phyloP scores from a whole-genome alignment of 768 basidiomycete species.

The Boletus sp. region DNA sequence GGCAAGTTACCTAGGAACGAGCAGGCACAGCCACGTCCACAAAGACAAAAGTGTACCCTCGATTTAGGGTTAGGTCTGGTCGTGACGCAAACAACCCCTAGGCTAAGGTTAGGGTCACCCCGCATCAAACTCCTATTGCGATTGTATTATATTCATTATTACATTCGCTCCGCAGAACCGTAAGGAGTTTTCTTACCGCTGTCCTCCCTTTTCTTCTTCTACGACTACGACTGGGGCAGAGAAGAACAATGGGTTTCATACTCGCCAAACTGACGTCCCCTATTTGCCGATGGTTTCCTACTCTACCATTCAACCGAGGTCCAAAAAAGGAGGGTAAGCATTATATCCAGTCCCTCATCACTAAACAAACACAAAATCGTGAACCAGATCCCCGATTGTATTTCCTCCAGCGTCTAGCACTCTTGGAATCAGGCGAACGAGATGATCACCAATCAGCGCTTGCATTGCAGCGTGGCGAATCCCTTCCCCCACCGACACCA shows the following conservation, averaged over 20 bases:
- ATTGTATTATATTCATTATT: not conserved
- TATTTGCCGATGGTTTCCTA: not conserved
- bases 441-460: slow-evolving; percentile 22
- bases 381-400: slow-evolving; percentile 2
- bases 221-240: no score
- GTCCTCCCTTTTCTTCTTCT: not conserved
- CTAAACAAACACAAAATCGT: not conserved
- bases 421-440: slow-evolving; percentile 14
- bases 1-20: not conserved
- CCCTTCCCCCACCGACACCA: slow-evolving; percentile 18
- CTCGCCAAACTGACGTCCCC: slow-evolving; percentile 1
- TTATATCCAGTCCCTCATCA: not conserved
- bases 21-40: not conserved
- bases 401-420: slow-evolving; percentile 3
- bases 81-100: not conserved
- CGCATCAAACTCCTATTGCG: not conserved
- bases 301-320: not conserved
- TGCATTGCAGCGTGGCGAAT: slow-evolving; percentile 33
- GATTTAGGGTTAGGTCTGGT: slow-evolving; percentile 1
- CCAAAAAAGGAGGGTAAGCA: slow-evolving; percentile 5
- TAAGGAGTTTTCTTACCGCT: not conserved
- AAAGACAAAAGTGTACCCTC: not conserved
- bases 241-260: slow-evolving; percentile 6
- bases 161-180: not conserved
- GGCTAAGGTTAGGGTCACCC: not conserved